phyloP scores from a whole-genome alignment of 1,284 basidiomycete species.

The Tranzscheliella williamsii region DNA sequence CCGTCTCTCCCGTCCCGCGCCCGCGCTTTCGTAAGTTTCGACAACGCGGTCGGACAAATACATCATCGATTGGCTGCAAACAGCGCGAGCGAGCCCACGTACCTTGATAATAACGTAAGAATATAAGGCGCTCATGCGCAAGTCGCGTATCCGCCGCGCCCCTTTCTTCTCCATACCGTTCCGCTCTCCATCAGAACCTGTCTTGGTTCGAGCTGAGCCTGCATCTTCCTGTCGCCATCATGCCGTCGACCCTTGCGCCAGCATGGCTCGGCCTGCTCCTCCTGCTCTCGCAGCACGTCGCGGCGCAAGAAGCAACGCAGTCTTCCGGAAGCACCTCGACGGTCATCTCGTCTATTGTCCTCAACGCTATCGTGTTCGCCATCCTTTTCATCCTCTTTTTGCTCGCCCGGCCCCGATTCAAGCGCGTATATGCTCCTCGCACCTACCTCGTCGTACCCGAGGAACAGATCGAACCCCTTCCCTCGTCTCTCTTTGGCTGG shows the following conservation, averaged over 20 bases:
- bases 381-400: constrained; percentile 60
- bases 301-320: constrained; percentile 13
- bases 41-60: no score
- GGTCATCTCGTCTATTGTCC: constrained; percentile 56
- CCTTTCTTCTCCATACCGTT: no score
- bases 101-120: no score
- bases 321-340: constrained; percentile 48
- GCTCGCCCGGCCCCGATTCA: constrained; percentile 60
- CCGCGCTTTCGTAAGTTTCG: no score
- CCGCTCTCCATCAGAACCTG: no score
- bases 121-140: no score
- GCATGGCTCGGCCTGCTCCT: constrained; percentile 18
- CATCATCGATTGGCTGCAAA: no score
- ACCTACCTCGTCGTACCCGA: constrained; percentile 55
- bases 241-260: constrained; percentile 32
- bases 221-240: constrained; percentile 3
- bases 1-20: no score
- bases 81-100: no score
- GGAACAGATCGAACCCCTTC: constrained; percentile 59
- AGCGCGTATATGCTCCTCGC: constrained; percentile 62
- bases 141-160: no score
- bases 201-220: no score
- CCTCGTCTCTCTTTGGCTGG: constrained; percentile 61
- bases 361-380: constrained; percentile 55
- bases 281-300: constrained; percentile 21